phyloP scores from a whole-genome alignment of 345 rosid genomes.

The Salix caprea region DNA sequence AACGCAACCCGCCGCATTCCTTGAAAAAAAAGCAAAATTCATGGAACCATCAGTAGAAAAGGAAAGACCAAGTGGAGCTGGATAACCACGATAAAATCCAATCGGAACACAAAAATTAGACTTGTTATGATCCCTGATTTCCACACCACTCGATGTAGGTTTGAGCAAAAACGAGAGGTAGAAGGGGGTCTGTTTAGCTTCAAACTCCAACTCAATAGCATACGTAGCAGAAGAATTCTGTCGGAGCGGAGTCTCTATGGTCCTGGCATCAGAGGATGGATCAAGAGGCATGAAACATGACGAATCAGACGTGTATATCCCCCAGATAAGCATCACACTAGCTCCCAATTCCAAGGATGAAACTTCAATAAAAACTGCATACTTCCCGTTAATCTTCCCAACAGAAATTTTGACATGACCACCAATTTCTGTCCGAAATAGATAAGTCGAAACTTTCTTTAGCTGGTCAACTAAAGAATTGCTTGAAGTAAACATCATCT shows the following conservation, averaged over 20 bases:
- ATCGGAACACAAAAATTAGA: slow-evolving; percentile 68
- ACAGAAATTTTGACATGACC: slow-evolving; percentile 63
- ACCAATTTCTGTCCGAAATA: slow-evolving; percentile 67
- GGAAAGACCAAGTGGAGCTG: slow-evolving; percentile 77
- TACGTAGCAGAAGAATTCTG: slow-evolving; percentile 38
- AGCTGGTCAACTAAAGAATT: slow-evolving; percentile 33
- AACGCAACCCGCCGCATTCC: slow-evolving; percentile 47
- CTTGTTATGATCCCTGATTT: slow-evolving; percentile 58
- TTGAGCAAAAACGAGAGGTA: slow-evolving; percentile 74
- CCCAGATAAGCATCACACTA: slow-evolving; percentile 55
- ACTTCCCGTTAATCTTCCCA: slow-evolving; percentile 46
- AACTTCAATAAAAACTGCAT: slow-evolving; percentile 53
- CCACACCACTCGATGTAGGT: slow-evolving; percentile 29
- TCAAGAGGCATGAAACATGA: slow-evolving; percentile 48
- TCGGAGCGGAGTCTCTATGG: slow-evolving; percentile 43
- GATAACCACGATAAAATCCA: slow-evolving; percentile 65
- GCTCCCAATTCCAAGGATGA: slow-evolving; percentile 42
- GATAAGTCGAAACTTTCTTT: slow-evolving; percentile 45
- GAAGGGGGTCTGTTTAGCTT: slow-evolving; percentile 57
- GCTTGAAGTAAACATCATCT: slow-evolving; percentile 19
- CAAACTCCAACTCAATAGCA: slow-evolving; percentile 63
- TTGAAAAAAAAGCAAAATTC: slow-evolving; percentile 75
- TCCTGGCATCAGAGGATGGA: slow-evolving; percentile 35
- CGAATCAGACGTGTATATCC: slow-evolving; percentile 64
- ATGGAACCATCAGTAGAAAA: slow-evolving; percentile 52